phyloP scores from a whole-genome alignment of 2,329 filamentous ascomycete genomes.

The Epichloe sp. region DNA sequence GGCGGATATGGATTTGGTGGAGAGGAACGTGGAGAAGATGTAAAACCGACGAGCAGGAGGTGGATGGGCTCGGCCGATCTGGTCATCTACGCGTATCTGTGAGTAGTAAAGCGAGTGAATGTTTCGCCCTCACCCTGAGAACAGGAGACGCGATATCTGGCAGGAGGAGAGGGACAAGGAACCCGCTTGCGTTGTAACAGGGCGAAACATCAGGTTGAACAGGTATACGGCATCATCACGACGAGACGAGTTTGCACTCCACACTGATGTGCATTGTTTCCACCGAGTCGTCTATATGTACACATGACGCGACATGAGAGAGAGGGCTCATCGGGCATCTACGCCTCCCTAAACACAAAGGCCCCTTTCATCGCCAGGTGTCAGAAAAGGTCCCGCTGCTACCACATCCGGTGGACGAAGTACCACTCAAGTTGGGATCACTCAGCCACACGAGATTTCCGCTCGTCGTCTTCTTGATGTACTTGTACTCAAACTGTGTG shows the following conservation, averaged over 20 bases:
- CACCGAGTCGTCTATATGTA: no score
- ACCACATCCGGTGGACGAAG: slow-evolving; percentile 1
- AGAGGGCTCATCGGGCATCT: no score
- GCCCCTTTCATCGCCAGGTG: slow-evolving; percentile 1
- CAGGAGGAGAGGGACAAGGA: no score
- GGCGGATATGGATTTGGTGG: neutral
- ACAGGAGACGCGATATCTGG: slow-evolving; percentile 7
- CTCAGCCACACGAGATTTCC: slow-evolving; percentile 45
- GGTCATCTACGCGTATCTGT: neutral
- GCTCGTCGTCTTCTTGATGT: slow-evolving; percentile 37
- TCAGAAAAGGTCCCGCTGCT: slow-evolving; percentile 1
- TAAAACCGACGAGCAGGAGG: neutral
- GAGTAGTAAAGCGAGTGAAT: neutral
- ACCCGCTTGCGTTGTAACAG: no score
- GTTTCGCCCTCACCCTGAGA: slow-evolving; percentile 7
- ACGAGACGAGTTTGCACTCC: no score
- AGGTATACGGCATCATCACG: no score
- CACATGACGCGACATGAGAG: no score
- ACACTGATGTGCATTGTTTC: no score
- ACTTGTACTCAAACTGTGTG: slow-evolving; percentile 46
- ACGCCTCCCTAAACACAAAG: neutral
- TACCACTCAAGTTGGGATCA: slow-evolving; percentile 28
- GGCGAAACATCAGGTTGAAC: no score
- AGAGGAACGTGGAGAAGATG: neutral
- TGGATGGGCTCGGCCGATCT: neutral